Percentiles rank a stretch among this genome's conserved stretches.
Conservation (phyloP, 306 rosid species). For the Casuarina glauca region DNA sequence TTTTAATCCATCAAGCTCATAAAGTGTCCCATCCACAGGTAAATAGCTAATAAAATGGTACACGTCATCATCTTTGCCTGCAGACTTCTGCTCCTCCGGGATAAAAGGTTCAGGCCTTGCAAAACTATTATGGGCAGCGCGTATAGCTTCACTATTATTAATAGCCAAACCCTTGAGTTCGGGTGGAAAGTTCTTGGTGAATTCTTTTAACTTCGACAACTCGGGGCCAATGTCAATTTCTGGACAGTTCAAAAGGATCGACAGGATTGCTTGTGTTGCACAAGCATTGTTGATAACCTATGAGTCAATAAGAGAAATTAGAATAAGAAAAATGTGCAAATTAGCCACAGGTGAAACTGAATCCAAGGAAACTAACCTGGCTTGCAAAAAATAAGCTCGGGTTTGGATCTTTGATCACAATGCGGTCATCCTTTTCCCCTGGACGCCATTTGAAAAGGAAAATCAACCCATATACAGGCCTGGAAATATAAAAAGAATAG, state of each 20-base stretch:
- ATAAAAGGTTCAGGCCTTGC: conserved; percentile 98
- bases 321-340: conserved; percentile 26
- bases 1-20: conserved; percentile 97
- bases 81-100: conserved; percentile 86
- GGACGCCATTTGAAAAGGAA: conserved; percentile 99
- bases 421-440: conserved; percentile 92
- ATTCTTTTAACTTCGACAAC: conserved; percentile 76
- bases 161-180: conserved; percentile 97
- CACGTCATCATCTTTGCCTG: conserved; percentile 87
- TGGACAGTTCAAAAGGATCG: conserved; percentile 86
- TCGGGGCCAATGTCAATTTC: conserved; percentile 92
- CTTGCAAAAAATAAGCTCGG: conserved; percentile 96
- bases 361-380: conserved; percentile 61
- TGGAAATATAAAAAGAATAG: conserved; percentile 32
- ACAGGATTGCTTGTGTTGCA: conserved; percentile 97
- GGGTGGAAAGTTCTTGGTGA: conserved; percentile 90
- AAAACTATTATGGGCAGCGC: conserved; percentile 91
- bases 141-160: conserved; percentile 90
- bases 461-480: conserved; percentile 96
- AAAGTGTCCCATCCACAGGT: conserved; percentile 86
- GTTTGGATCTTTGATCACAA: conserved; percentile 85
- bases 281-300: conserved; percentile 98
- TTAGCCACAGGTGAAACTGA: background rate
- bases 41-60: conserved; percentile 96
- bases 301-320: conserved; percentile 4